Evolutionary conservation across 1,284 basidiomycete species (phyloP), one percentile per base, ranked within the genome.

Genomic region (Wallemia mellicola): DNA sequence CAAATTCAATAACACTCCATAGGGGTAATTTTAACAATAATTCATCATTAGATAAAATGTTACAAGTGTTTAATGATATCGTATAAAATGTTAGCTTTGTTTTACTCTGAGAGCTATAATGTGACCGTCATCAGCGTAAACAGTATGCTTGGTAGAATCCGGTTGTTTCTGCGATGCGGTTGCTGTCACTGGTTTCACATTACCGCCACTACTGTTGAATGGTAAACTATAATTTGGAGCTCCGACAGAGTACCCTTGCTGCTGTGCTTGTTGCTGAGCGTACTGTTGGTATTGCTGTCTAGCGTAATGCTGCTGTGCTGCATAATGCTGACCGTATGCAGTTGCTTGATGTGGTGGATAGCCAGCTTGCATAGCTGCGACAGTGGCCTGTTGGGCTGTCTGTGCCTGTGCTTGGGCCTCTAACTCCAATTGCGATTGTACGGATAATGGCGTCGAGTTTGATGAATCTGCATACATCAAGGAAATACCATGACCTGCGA

Each of bases 381-480:
- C 38, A 5, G 38, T 48, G 14, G 38, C 38, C 19, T 48, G 38
- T 22, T 48, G 38, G 5, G 38, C 38, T 22, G 38, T 48, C 19
- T 48, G 38, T n/a, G 38, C 38, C 19, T 48, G 38, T 11, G 38
- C n/a, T n/a, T 48, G 38, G 14, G 38, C 38, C n/a, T 48, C 38
- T n/a, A 48, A 22, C 19, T 48, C 38, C 19, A 48, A 22, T n/a
- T 48, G 38, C 38, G 38, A 48, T 22, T 48, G 38, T n/a, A 48
- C 38, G 5, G 38, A 48, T 22, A 48, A n/a, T 48, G 38, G 38
- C 19, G 38, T 48, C 38, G 88, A 87, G 1, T 89, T 82, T 0
- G 89, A 88, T 5, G 86, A 85, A 69, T 98, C 92, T 59, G 91
- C 85, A 67, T 95, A 98, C 27, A 98, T 73, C 61, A 89, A 78